These are phyloP conservation scores for Linnemannia exigua DNA, from an alignment of 192 early-diverging fungal species.

Conservation along the genomic window DNA sequence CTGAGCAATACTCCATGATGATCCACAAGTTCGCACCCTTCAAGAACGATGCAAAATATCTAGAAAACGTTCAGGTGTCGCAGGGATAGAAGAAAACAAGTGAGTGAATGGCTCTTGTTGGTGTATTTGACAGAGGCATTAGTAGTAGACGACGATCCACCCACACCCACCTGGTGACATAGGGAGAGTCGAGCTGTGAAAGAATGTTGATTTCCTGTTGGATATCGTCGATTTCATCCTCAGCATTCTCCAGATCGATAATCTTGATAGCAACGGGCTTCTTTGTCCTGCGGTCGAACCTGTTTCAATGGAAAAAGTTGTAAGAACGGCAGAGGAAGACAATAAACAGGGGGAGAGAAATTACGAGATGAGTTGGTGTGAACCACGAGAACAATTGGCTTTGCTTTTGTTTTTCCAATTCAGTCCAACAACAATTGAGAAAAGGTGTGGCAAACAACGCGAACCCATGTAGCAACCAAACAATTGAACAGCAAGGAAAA, in stretches of 20 bases:
- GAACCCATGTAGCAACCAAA: not conserved
- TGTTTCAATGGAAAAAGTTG: slow-evolving; percentile 10
- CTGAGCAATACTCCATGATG: slow-evolving; percentile 97
- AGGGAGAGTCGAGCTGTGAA: slow-evolving; percentile 89
- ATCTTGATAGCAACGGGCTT: slow-evolving; percentile 94
- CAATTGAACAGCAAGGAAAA: not conserved
- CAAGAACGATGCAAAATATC: slow-evolving; percentile 92
- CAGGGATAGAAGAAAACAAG: not conserved
- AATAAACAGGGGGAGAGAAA: too few species aligned
- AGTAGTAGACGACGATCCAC: not conserved
- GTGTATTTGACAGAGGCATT: not conserved
- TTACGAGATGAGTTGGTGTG: not conserved
- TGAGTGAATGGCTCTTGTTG: not conserved
- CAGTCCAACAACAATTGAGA: not conserved
- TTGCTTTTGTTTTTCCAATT: not conserved
- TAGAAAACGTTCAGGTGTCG: not conserved
- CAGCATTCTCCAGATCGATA: slow-evolving; percentile 94
- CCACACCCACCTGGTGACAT: slow-evolving; percentile 82
- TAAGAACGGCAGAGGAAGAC: not conserved
- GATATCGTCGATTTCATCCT: slow-evolving; percentile 99
- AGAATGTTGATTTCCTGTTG: slow-evolving; percentile 96
- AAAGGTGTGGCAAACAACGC: not conserved
- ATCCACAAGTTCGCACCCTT: slow-evolving; percentile 94
- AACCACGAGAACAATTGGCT: not conserved
- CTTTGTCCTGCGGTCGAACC: slow-evolving; percentile 73